Percentiles rank a stretch among this genome's conserved stretches.
Conservation (phyloP, 1,284 basidiomycete genomes). For the Cystobasidium sp. region DNA sequence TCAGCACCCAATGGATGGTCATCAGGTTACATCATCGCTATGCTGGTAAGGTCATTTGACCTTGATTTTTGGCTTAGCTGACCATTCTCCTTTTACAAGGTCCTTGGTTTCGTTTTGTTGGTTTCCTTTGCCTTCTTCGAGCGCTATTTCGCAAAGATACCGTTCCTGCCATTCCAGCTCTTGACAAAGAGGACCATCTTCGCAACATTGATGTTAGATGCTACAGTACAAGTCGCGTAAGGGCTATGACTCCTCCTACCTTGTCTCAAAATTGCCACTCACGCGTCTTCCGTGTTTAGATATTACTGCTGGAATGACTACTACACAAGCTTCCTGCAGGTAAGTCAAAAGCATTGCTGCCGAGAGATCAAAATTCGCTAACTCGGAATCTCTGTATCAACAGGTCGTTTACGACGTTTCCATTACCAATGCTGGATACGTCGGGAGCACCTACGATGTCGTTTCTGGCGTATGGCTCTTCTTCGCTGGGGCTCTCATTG, state of each 20-base stretch:
- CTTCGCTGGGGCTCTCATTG: slow-evolving; percentile 18
- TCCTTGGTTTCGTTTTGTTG: slow-evolving; percentile 29
- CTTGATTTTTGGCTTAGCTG: background rate
- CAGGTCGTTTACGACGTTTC: slow-evolving; percentile 37
- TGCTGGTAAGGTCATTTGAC: slow-evolving; percentile 13
- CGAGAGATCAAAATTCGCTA: too few species aligned
- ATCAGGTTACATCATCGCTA: slow-evolving; percentile 39
- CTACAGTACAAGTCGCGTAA: slow-evolving; percentile 31
- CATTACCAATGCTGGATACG: slow-evolving; percentile 30
- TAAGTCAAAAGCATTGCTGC: background rate
- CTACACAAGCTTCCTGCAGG: slow-evolving; percentile 29
- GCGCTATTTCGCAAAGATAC: slow-evolving; percentile 21
- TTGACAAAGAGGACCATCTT: slow-evolving; percentile 24
- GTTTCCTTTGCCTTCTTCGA: slow-evolving; percentile 33
- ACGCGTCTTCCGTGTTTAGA: background rate
- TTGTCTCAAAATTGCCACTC: background rate
- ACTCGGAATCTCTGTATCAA: background rate
- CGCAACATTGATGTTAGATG: slow-evolving; percentile 12
- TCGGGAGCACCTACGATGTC: slow-evolving; percentile 23
- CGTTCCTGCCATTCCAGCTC: slow-evolving; percentile 30
- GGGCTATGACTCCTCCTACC: background rate
- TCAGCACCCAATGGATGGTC: slow-evolving; percentile 39
- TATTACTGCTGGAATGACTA: slow-evolving; percentile 37
- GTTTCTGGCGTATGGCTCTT: slow-evolving; percentile 29
- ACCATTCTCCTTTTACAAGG: background rate